phyloP scores from a whole-genome alignment of 116 monocot genomes.

The Iris pallida region DNA sequence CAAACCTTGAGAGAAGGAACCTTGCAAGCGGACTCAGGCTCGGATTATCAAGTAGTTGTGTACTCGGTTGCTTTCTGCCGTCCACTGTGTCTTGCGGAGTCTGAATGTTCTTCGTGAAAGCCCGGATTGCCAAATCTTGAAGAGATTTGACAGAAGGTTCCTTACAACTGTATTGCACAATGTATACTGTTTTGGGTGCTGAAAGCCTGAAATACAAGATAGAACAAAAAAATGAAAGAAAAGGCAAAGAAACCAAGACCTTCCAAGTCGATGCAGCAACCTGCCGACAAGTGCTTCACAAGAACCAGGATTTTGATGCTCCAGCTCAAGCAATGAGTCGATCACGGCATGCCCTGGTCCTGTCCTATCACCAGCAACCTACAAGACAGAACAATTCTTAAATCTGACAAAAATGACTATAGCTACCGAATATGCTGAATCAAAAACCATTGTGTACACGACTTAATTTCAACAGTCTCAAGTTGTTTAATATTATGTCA shows the following conservation, averaged over 20 bases:
- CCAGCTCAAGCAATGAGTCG: constrained; percentile 59
- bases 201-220: constrained; percentile 1
- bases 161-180: constrained; percentile 46
- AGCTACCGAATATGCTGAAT: no score
- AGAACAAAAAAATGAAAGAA: neutral
- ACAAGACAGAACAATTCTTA: neutral
- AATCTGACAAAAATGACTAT: no score
- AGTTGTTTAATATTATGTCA: no score
- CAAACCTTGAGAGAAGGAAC: constrained; percentile 76
- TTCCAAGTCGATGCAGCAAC: constrained; percentile 68
- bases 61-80: constrained; percentile 29
- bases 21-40: constrained; percentile 72
- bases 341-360: constrained; percentile 28
- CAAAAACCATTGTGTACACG: no score
- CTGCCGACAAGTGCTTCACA: constrained; percentile 56
- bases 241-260: constrained; percentile 26
- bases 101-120: constrained; percentile 35
- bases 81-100: constrained; percentile 18
- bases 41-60: constrained; percentile 31
- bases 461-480: no score
- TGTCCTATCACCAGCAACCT: constrained; percentile 56
- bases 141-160: constrained; percentile 63
- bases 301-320: constrained; percentile 55
- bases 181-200: neutral
- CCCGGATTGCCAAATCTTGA: constrained; percentile 40